phyloP scores from a whole-genome alignment of 495 filamentous ascomycete species.

The Xylaria scruposa region DNA sequence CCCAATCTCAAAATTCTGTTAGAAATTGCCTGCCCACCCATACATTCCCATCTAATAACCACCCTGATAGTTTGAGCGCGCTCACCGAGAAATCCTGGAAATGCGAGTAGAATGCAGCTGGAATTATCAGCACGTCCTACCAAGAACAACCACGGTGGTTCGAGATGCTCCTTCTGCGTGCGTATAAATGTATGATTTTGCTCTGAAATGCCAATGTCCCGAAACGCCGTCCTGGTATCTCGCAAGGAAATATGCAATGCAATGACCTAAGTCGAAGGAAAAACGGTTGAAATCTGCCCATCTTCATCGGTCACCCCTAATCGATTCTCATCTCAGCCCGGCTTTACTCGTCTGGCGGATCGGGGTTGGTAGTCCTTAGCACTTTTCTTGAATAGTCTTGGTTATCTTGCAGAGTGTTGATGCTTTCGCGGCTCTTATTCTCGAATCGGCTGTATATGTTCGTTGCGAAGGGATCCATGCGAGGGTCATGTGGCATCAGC shows the following conservation, averaged over 20 bases:
- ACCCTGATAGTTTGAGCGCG: not conserved
- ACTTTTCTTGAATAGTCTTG: slow-evolving; percentile 63
- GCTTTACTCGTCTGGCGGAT: slow-evolving; percentile 45
- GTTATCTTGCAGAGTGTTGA: slow-evolving; percentile 62
- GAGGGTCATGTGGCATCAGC: slow-evolving; percentile 61
- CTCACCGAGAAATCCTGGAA: slow-evolving; percentile 17
- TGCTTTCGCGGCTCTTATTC: slow-evolving; percentile 60
- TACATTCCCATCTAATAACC: slow-evolving; percentile 23
- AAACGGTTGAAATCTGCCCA: slow-evolving; percentile 15
- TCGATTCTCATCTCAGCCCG: not conserved
- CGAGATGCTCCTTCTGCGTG: slow-evolving; percentile 21
- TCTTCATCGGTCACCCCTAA: slow-evolving; percentile 26
- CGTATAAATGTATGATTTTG: slow-evolving; percentile 16
- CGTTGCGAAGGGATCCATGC: slow-evolving; percentile 57
- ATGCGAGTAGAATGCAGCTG: slow-evolving; percentile 11
- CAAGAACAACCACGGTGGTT: not conserved
- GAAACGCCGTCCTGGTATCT: slow-evolving; percentile 53
- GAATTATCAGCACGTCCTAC: not conserved
- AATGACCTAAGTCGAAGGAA: slow-evolving; percentile 36
- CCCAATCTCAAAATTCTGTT: slow-evolving; percentile 7
- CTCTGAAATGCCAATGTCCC: slow-evolving; percentile 37
- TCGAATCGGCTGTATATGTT: slow-evolving; percentile 54
- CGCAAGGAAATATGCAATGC: slow-evolving; percentile 44
- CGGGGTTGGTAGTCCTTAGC: slow-evolving; percentile 60
- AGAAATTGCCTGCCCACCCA: slow-evolving; percentile 13